A percentile compares a stretch with the other conserved stretches of the same genome.
These are phyloP conservation scores for Lunasporangiospora selenospora DNA, from an alignment of 192 early-diverging fungal species.

Conservation along the genomic window DNA sequence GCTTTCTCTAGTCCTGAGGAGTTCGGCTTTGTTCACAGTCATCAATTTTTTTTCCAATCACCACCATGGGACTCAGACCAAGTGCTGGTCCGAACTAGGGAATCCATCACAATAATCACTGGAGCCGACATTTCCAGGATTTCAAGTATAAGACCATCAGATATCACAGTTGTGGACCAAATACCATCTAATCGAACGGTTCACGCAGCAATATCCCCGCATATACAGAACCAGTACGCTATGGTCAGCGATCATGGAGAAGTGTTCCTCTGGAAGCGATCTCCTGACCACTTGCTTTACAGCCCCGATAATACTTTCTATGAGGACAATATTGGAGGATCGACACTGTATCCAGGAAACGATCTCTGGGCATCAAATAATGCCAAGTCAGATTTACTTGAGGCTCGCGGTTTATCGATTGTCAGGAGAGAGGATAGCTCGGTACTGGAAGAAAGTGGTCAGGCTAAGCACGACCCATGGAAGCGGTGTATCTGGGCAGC, in stretches of 20 bases:
- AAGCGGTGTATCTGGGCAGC: slow-evolving; percentile 20
- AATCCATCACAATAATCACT: slow-evolving; percentile 15
- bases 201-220: slow-evolving; percentile 26
- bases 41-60: neutral
- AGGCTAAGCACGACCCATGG: slow-evolving; percentile 10
- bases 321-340: too few species aligned
- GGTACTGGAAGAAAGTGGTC: too few species aligned
- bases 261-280: slow-evolving; percentile 10
- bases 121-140: slow-evolving; percentile 9
- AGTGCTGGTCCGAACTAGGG: slow-evolving; percentile 28
- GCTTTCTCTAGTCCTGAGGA: neutral
- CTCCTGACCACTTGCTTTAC: too few species aligned
- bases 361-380: too few species aligned
- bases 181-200: slow-evolving; percentile 19
- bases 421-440: slow-evolving; percentile 10
- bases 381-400: too few species aligned
- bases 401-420: neutral
- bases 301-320: too few species aligned
- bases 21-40: neutral
- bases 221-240: slow-evolving; percentile 17
- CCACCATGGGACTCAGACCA: too few species aligned
- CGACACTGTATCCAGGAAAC: too few species aligned
- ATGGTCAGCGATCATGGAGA: slow-evolving; percentile 17
- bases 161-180: too few species aligned
- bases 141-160: neutral